Base-by-base conservation (phyloP, 495 filamentous ascomycete genomes). In the Neurospora africana region DNA sequence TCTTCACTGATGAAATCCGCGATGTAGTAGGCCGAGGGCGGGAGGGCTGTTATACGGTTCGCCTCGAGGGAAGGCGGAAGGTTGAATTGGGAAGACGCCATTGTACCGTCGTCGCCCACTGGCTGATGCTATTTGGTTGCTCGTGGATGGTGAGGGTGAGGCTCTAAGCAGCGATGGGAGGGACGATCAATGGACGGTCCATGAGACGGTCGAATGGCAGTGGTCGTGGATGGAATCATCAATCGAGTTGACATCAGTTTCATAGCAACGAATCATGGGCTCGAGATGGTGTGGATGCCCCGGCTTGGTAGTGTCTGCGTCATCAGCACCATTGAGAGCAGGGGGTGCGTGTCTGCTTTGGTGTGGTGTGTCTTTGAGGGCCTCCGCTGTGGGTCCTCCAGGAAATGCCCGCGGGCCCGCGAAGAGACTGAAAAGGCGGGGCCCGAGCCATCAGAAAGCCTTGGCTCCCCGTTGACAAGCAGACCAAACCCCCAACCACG, bases 21-120 rank as follows among this genome's bases (percentile, higher is more conserved):
- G 68, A 98, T 92, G 81, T 98, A 98, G 82, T 91, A 97, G 72
- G 91, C 89, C 61, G 87, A 83, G 2, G 86, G 78, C 2, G 92
- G 92, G 17, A 95, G 84, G 19, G 77, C 75, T 2, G 82, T 73
- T 69, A 95, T 89, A 75, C 83, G 85, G 71, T 79, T 84, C 21
- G 83, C 78, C 72, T 89, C 79, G 37, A 89, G 83, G 69, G 79
- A 84, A 27, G 76, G 47, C 13, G 84, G 83, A 9, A 84, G 78
- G 0, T 68, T 72, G 36, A 80, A 40, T 38, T 69, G 39, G 33
- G 70, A 70, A 65, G 70, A 40, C 69, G 69, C 69, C 72, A 76
- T 61, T 33, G 30, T 65, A 4, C 9, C 53, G 53, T 65, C 13
- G 35, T 27, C 33, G 19, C 13, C 43, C 39, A 47, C 4, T 33